These are phyloP conservation scores for Coemansia sp. DNA, from an alignment of 192 early-diverging fungal genomes.

Conservation along the genomic window DNA sequence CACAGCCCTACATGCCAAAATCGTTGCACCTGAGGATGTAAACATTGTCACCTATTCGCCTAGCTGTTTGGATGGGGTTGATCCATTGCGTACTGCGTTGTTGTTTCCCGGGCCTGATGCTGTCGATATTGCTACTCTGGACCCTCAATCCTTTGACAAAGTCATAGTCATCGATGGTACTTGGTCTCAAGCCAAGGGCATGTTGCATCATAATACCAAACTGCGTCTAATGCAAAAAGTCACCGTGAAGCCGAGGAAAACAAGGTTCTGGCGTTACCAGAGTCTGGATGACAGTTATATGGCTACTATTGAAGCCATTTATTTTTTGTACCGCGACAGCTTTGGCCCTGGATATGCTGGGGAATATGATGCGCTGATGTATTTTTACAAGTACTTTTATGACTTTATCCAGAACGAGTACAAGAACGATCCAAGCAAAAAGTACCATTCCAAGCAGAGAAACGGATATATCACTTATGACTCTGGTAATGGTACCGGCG, in stretches of 20 bases:
- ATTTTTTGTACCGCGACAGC: conserved; percentile 88
- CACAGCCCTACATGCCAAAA: conserved; percentile 80
- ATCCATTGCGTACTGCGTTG: conserved; percentile 67
- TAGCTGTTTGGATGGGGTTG: conserved; percentile 52
- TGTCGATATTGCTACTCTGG: conserved; percentile 63
- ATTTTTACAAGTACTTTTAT: conserved; percentile 89
- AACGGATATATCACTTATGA: conserved; percentile 61
- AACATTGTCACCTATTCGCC: conserved; percentile 56
- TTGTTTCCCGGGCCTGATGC: conserved; percentile 84
- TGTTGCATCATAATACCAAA: conserved; percentile 50
- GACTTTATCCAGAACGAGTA: conserved; percentile 81
- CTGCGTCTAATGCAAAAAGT: conserved; percentile 56
- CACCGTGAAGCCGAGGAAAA: conserved; percentile 67
- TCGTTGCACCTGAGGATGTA: conserved; percentile 69
- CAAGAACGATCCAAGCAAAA: conserved; percentile 52
- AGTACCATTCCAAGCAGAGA: conserved; percentile 56
- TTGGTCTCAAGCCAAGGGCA: conserved; percentile 79
- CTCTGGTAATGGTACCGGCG: too few relatives aligned
- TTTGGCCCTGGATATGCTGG: conserved; percentile 60
- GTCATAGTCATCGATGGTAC: conserved; percentile 94
- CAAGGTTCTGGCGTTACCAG: conserved; percentile 93
- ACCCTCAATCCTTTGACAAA: conserved; percentile 62
- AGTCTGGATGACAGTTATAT: conserved; percentile 65
- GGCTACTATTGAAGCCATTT: conserved; percentile 95
- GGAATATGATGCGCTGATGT: conserved; percentile 84